Base-by-base conservation (phyloP, 306 rosid species). In the Trichosanthes cucumerina region DNA sequence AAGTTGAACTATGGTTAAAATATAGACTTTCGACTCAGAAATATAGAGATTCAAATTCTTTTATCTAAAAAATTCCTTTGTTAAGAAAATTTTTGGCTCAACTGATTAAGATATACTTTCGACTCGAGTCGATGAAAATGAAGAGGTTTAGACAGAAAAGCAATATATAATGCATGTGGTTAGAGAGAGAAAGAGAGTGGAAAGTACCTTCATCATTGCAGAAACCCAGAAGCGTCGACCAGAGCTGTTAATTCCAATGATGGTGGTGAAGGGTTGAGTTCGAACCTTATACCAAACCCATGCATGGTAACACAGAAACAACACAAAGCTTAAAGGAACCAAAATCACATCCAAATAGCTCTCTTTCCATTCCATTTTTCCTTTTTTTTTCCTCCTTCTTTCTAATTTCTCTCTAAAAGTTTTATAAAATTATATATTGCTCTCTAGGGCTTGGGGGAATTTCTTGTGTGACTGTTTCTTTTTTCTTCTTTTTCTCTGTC, bases 181-280 rank as follows among this genome's bases (percentile, higher is more conserved):
- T 62, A 74, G 38, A n/a, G 36, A 72, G 43, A 49, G 59, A 50
- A 34, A 31, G 36, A 75, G 19, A 47, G 24, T 7, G 21, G 21
- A 34, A 75, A 6, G 13, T 84, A 92, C 99, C 98, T 91, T 90
- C 80, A 92, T 83, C 60, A 92, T 90, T 56, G 92, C 81, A 50
- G 88, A 56, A 84, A 95, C 97, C 99, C 99, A 95, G 41, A 86
- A 86, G 19, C 97, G 63, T 56, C 99, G 71, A 9, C 97, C 99
- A 56, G n/a, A 80, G 57, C 90, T 87, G 70, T 95, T 95, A 83
- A 88, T 92, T 76, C 93, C 99, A 74, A 92, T 88, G 81, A 90
- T 88, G 68, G 98, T 95, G 14, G 85, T 83, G 69, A 86, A 84
- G 0, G 99, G 97, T 5, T 85, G 88, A 31, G 85, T 91, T 62